These are phyloP conservation scores for Juglanconis juglandina DNA, from an alignment of 2,329 filamentous ascomycete species.

Conservation along the genomic window DNA sequence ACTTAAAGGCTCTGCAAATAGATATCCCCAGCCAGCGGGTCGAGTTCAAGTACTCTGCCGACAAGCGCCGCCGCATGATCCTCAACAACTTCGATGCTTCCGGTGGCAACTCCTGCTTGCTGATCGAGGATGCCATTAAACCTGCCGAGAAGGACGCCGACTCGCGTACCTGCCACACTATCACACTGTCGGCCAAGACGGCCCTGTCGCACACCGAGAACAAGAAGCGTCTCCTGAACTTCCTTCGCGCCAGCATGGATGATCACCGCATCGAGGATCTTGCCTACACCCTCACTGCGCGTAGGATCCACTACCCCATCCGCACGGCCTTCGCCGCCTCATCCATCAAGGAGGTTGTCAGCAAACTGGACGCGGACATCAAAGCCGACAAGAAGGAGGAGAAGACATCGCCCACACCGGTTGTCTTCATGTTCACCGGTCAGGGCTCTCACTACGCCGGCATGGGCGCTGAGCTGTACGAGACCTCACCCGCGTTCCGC, in stretches of 20 bases:
- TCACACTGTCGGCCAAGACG: constrained; percentile 49
- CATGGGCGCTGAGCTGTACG: constrained; percentile 41
- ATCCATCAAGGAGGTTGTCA: constrained; percentile 34
- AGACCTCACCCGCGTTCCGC: constrained; percentile 39
- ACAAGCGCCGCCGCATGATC: constrained; percentile 38
- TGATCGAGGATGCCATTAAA: constrained; percentile 54
- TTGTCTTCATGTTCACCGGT: constrained; percentile 46
- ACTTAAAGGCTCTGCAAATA: constrained; percentile 47
- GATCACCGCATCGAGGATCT: constrained; percentile 47
- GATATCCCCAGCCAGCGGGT: constrained; percentile 47
- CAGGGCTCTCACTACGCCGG: constrained; percentile 46
- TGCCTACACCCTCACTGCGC: constrained; percentile 63
- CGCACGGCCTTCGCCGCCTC: constrained; percentile 41
- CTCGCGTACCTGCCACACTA: constrained; percentile 45
- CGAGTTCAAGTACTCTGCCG: constrained; percentile 39
- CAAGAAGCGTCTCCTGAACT: constrained; percentile 42
- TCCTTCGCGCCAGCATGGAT: constrained; percentile 39
- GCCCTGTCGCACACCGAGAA: constrained; percentile 50
- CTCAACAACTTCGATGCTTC: constrained; percentile 65
- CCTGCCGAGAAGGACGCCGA: constrained; percentile 33
- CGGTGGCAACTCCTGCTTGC: constrained; percentile 61
- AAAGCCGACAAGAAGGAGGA: constrained; percentile 34
- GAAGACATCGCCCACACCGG: constrained; percentile 33
- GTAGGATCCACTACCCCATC: constrained; percentile 51
- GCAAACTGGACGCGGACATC: constrained; percentile 28